Base-by-base conservation (phyloP, 2,329 filamentous ascomycete species). In the Nigrograna mackinnonii region DNA sequence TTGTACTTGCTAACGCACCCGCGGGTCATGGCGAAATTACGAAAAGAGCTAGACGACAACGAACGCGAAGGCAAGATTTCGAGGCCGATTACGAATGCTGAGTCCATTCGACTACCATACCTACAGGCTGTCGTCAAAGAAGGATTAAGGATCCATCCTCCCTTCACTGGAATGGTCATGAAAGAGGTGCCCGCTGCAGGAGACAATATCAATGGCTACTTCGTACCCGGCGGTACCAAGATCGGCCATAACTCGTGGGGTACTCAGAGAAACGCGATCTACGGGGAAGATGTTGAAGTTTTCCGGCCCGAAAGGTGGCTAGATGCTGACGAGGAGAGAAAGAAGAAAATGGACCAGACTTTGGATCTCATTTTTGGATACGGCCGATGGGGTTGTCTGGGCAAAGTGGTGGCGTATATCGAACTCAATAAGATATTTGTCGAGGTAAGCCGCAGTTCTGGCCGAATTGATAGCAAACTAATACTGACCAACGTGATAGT, bases 1-100 rank as follows among this genome's bases (percentile, higher is more conserved):
- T 68, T 82, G 14, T 70, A 78, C 52, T 58, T 83, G 26, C 68
- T 76, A 4, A 74, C 75, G 4, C 74, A 70, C 13, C 73, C 76
- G 0, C 62, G 60, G 1, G 70, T 79, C 0, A 70, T 75, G 39
- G 35, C 47, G 3, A 71, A 55, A 1, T 65, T 84, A 0, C 71
- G 71, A 2, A 61, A 39, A 0, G 77, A 83, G 47, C 69, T 78
- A 3, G 64, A 70, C 45, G 44, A 46, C 2, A 72, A 68, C 0
- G 57, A 74, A 32, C 16, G 33, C 0, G 39, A 41, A 14, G 51
- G 53, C 3, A 22, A 24, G 2, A 46, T 41, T 4, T 54, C 58
- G 3, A 47, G 53, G 9, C 35, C 35, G 9, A 37, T 78, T 17
- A 49, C 37, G 20, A 43, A 60, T 22, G 22, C 42, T 12, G 57